Base-by-base conservation (phyloP, 2,329 filamentous ascomycete genomes). In the Arthrocladium fulminans region DNA sequence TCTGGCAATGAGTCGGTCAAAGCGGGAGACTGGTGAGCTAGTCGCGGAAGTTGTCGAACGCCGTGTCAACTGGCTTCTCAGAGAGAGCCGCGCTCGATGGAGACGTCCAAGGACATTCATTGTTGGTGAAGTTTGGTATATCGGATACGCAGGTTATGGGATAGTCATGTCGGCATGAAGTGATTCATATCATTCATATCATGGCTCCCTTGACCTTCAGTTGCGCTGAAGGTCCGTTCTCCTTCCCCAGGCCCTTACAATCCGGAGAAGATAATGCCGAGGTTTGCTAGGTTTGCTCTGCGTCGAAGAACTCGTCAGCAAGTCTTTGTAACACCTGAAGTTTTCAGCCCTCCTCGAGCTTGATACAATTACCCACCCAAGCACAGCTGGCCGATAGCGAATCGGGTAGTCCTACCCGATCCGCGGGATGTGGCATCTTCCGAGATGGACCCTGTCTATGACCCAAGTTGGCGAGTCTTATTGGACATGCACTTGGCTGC, bases 1-100 rank as follows among this genome's bases (percentile, higher is more conserved):
- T 19, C 54, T 54, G 30, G 51, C 47, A 24, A 57, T 49, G n/a
- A 55, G 51, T 27, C 56, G 50, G 32, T 57, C 55, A 20, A 59
- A 30, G 10, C 23, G 45, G 17, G 47, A 27, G n/a, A 29, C 10
- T 10, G 41, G 38, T 30, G 45, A 9, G 13, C 17, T 23, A n/a
- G 32, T 23, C 5, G 22, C 30, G 15, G 32, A 20, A 17, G 41
- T 8, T 12, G 41, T 12, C 3, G 44, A 13, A 17, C 32, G 13
- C 25, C 39, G 43, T n/a, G 43, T 35, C 10, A 20, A 27, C 15
- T 37, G 32, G 20, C 13, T 19, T 22, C 23, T 38, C 2, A 44
- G 25, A 32, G 25, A 15, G 19, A 22, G 19, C 10, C 19, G 39
- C 20, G 22, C 13, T 13, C 8, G 19, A n/a, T 22, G 22, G 19